A percentile compares a stretch with the other conserved stretches of the same genome.
Evolutionary conservation across 2,329 filamentous ascomycete species (phyloP).

Genomic region (Xylariaceae sp.): DNA sequence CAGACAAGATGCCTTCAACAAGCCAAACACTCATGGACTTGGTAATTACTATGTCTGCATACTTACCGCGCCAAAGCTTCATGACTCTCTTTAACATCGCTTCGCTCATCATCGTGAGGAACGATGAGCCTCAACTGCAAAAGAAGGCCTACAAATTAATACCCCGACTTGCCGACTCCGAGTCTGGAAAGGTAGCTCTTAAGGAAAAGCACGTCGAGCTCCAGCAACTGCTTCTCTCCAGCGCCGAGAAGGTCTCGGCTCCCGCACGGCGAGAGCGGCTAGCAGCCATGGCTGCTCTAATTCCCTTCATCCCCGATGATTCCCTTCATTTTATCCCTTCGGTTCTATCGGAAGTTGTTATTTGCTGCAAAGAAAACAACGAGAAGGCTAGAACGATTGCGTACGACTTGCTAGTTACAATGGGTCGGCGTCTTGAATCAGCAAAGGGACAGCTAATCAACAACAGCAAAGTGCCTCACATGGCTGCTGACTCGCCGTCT

Average conservation of each 20-base stretch:
- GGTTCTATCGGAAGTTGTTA: constrained; percentile 87
- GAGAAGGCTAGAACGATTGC: constrained; percentile 86
- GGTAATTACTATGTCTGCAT: constrained; percentile 91
- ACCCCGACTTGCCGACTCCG: constrained; percentile 78
- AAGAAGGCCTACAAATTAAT: constrained; percentile 99
- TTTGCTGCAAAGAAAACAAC: constrained; percentile 96
- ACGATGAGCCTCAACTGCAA: constrained; percentile 84
- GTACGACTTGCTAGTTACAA: constrained; percentile 82
- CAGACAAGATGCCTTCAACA: constrained; percentile 79
- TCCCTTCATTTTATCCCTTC: constrained; percentile 91
- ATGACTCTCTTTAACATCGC: constrained; percentile 81
- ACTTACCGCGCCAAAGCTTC: constrained; percentile 84
- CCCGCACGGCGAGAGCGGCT: constrained; percentile 84
- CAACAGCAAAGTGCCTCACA: constrained; percentile 80
- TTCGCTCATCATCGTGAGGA: constrained; percentile 71
- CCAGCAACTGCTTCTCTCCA: constrained; percentile 72
- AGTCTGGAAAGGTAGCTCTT: constrained; percentile 70
- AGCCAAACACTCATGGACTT: constrained; percentile 95
- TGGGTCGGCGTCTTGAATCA: constrained; percentile 71
- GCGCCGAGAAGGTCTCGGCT: constrained; percentile 77
- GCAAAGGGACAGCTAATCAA: constrained; percentile 69
- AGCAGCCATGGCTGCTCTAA: constrained; percentile 71
- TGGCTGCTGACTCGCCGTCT: constrained; percentile 72
- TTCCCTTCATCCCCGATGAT: constrained; percentile 69
- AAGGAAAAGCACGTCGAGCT: constrained; percentile 70